Evolutionary conservation across 2,329 filamentous ascomycete genomes (phyloP).

Genomic region (Colletotrichum agaves): DNA sequence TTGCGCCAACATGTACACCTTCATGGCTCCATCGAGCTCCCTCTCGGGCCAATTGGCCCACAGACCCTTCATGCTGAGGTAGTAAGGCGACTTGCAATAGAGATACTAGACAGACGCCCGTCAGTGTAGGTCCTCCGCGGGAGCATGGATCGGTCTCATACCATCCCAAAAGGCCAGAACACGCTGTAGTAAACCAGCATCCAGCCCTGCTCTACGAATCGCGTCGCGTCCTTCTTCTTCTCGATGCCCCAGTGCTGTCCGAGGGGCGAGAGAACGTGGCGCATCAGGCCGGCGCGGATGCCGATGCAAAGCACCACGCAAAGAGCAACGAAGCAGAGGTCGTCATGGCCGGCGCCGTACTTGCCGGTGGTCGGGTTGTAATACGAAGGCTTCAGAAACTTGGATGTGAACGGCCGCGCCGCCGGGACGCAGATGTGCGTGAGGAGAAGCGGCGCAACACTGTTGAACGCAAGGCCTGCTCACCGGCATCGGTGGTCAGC

Average conservation of each 20-base stretch:
- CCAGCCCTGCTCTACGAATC: slow-evolving; percentile 97
- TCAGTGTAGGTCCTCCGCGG: neutral
- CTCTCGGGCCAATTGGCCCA: slow-evolving; percentile 89
- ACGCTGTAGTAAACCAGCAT: slow-evolving; percentile 83
- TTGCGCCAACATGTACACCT: slow-evolving; percentile 90
- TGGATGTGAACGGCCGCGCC: slow-evolving; percentile 80
- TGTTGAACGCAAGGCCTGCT: slow-evolving; percentile 82
- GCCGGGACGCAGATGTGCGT: slow-evolving; percentile 86
- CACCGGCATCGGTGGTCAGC: no score
- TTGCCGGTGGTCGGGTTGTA: slow-evolving; percentile 73
- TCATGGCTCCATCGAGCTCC: slow-evolving; percentile 78
- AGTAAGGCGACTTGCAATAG: slow-evolving; percentile 82
- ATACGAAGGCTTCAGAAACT: slow-evolving; percentile 90
- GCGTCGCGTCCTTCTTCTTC: slow-evolving; percentile 78
- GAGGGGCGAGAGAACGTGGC: slow-evolving; percentile 84
- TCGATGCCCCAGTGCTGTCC: slow-evolving; percentile 78
- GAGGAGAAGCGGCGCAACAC: slow-evolving; percentile 83
- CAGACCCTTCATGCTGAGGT: slow-evolving; percentile 78
- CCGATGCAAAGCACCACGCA: slow-evolving; percentile 89
- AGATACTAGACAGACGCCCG: slow-evolving; percentile 70
- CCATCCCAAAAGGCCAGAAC: slow-evolving; percentile 87
- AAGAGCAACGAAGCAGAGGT: slow-evolving; percentile 79
- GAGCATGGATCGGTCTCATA: slow-evolving; percentile 59
- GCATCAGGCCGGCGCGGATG: slow-evolving; percentile 84
- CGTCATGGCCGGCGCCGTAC: slow-evolving; percentile 83